These are phyloP conservation scores for Podaxis sp. DNA, from an alignment of 768 basidiomycete genomes.

Conservation along the genomic window DNA sequence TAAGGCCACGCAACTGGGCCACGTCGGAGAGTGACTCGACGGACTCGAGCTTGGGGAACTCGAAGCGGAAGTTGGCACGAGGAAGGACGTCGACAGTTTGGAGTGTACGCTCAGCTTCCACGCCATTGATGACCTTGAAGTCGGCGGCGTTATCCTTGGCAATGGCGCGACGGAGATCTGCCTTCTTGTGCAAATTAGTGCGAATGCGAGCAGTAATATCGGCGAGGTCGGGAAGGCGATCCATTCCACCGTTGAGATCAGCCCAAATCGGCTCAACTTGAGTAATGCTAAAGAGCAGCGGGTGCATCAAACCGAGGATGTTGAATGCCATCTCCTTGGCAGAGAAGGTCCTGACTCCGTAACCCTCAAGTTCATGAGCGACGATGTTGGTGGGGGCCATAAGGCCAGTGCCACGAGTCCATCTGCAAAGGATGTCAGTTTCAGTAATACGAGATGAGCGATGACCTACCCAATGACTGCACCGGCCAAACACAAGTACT, in stretches of 20 bases:
- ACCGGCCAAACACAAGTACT: conserved; percentile 96
- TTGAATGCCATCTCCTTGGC: conserved; percentile 99
- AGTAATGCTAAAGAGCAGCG: conserved; percentile 97
- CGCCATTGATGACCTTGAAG: conserved; percentile 87
- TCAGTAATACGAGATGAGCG: not conserved
- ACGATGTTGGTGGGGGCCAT: conserved; percentile 96
- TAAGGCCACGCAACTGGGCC: conserved; percentile 75
- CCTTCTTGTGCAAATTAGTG: conserved; percentile 74
- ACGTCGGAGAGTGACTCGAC: conserved; percentile 71
- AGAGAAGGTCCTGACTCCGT: conserved; percentile 96
- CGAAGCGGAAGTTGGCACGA: conserved; percentile 96
- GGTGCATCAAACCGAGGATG: conserved; percentile 98
- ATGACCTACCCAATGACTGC: conserved; percentile 89
- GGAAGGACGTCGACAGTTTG: conserved; percentile 92
- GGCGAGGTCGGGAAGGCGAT: conserved; percentile 91
- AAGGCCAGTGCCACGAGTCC: conserved; percentile 97
- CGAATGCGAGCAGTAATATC: conserved; percentile 91
- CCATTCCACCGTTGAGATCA: conserved; percentile 98
- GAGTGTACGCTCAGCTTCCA: conserved; percentile 88
- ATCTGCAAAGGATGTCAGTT: conserved; percentile 42
- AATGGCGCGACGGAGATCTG: conserved; percentile 90
- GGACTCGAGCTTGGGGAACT: conserved; percentile 85
- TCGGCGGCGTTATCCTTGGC: conserved; percentile 94
- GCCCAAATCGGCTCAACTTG: conserved; percentile 99
- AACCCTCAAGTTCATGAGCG: conserved; percentile 88